phyloP scores from a whole-genome alignment of 2,329 filamentous ascomycete genomes.

The Neonectria punicea region DNA sequence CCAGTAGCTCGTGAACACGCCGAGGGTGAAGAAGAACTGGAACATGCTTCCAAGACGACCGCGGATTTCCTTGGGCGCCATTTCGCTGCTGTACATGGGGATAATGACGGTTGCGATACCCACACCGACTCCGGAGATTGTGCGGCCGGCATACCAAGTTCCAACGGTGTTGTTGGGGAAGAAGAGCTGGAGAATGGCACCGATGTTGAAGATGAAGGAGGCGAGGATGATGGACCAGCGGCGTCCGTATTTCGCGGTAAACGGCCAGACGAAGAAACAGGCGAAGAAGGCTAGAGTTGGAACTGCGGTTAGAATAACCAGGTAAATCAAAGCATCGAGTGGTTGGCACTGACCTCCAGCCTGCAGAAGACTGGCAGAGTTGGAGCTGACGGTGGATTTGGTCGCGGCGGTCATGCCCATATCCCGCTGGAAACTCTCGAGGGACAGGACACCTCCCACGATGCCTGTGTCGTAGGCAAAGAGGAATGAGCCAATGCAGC shows the following conservation, averaged over 20 bases:
- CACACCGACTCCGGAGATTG: constrained; percentile 50
- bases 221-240: constrained; percentile 53
- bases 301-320: not conserved
- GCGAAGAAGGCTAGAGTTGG: constrained; percentile 51
- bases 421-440: constrained; percentile 51
- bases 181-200: constrained; percentile 53
- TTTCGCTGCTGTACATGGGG: constrained; percentile 58
- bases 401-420: constrained; percentile 47
- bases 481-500: constrained; percentile 53
- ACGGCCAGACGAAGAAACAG: constrained; percentile 56
- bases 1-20: constrained; percentile 55
- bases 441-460: constrained; percentile 53
- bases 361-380: constrained; percentile 54
- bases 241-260: constrained; percentile 54
- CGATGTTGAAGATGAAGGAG: constrained; percentile 56
- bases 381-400: constrained; percentile 49
- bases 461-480: constrained; percentile 57
- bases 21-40: constrained; percentile 57
- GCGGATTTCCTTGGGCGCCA: constrained; percentile 58
- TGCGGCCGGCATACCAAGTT: constrained; percentile 53
- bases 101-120: constrained; percentile 55
- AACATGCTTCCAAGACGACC: constrained; percentile 56
- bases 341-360: constrained; percentile 48
- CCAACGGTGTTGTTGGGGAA: constrained; percentile 49
- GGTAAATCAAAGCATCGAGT: not conserved